Base-by-base conservation (phyloP, 371 early-diverging fungal genomes). In the Mortierella polycephala region DNA sequence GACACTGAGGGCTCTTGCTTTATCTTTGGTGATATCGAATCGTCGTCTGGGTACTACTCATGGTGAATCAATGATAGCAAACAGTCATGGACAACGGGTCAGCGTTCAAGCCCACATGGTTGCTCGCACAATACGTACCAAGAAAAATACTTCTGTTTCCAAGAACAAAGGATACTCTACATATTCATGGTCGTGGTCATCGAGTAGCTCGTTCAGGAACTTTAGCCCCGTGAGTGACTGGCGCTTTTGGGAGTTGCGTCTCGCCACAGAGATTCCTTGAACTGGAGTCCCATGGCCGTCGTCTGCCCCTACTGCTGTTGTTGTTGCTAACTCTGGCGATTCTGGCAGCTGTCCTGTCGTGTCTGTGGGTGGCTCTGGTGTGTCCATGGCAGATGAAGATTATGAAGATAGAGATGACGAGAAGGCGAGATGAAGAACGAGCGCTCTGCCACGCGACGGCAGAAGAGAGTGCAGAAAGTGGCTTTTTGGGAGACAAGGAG, bases 191-290 rank as follows among this genome's bases (percentile, higher is more conserved):
- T 69, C 75, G 46, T 69, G 60, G 61, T 75, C 79, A 53, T 65
- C 73, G 42, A 77, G 69, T n/a, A 77, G 62, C 18, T 72, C 69
- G 44, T 65, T 72, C 18, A 77, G 69, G 57, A 72, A 77, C 62
- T 69, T 63, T 23, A 77, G 72, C 37, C 79, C 79, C 16, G 79
- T 77, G 49, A 72, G 66, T n/a, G 69, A 50, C 73, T 72, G 79
- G 37, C 62, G 75, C 58, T 65, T 75, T 51, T 75, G 75, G 3
- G 75, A 75, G 59, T 45, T 65, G 13, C 66, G 62, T 13, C 75
- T 61, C 8, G 70, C 60, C n/a, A 69, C 10, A 12, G 64, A 14
- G 9, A 47, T 37, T 0, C 57, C 61, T n/a, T 65, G 74, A 18
- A 52, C 47, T 16, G 74, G 65, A 13, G 74, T 61, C 0, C 41